phyloP scores from a whole-genome alignment of 148 eudicot species.

The Rhododendron vialii region DNA sequence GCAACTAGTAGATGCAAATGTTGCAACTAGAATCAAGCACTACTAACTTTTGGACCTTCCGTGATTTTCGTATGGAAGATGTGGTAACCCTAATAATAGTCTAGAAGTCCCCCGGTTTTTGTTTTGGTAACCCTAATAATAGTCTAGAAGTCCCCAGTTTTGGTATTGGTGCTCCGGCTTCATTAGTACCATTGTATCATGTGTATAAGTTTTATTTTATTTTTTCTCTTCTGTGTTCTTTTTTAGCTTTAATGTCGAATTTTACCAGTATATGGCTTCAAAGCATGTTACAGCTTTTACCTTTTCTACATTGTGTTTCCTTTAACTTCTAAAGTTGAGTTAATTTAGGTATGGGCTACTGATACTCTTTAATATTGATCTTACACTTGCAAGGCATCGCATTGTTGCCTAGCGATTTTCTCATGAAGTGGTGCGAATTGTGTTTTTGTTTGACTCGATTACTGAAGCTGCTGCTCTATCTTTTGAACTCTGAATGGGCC shows the following conservation, averaged over 20 bases:
- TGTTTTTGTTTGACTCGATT: neutral
- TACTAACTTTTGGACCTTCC: neutral
- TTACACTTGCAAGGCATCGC: neutral
- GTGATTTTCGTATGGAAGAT: neutral
- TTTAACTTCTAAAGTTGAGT: neutral
- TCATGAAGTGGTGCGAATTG: neutral
- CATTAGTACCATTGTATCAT: neutral
- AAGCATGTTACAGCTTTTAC: neutral
- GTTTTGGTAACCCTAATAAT: neutral
- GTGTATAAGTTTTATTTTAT: neutral
- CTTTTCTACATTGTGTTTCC: neutral
- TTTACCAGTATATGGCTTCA: neutral
- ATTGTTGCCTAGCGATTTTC: neutral
- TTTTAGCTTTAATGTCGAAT: neutral
- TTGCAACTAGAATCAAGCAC: conserved; percentile 16
- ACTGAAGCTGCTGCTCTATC: neutral
- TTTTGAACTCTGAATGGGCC: neutral
- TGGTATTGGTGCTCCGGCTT: neutral
- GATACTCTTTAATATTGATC: neutral
- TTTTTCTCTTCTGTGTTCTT: neutral
- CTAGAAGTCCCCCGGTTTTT: neutral
- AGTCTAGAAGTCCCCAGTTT: neutral
- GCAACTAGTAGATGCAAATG: conserved; percentile 39
- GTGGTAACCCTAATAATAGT: neutral
- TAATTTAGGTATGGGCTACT: neutral